Evolutionary conservation across 2,329 filamentous ascomycete species (phyloP).

Genomic region (Aspergillus versicolor): DNA sequence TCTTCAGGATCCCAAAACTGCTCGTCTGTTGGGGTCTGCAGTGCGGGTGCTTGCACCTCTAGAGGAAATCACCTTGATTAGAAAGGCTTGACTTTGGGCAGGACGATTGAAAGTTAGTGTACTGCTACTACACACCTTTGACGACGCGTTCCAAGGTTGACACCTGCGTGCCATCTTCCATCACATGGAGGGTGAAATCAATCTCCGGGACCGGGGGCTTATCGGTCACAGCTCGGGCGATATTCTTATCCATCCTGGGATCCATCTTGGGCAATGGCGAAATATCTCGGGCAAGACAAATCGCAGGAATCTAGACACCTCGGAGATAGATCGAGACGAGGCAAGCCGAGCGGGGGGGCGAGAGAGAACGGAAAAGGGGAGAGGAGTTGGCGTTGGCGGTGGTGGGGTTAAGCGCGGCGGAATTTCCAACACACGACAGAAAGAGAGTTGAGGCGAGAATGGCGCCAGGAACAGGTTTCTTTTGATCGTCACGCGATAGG

Average conservation of each 20-base stretch:
- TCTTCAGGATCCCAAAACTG: constrained; percentile 90
- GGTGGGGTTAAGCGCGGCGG: constrained; percentile 25
- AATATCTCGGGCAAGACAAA: constrained; percentile 11
- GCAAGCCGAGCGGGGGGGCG: constrained; percentile 6
- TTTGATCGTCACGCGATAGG: background rate
- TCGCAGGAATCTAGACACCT: constrained; percentile 15
- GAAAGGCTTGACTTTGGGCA: background rate
- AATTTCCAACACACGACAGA: constrained; percentile 18
- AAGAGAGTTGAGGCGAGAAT: background rate
- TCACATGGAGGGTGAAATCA: constrained; percentile 96
- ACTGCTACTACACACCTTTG: constrained; percentile 69
- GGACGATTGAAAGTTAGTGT: background rate
- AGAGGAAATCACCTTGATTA: constrained; percentile 18
- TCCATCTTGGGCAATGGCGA: constrained; percentile 37
- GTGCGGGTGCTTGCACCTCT: constrained; percentile 98
- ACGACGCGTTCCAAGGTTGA: constrained; percentile 94
- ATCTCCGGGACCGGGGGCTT: constrained; percentile 97
- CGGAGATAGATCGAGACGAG: constrained; percentile 7
- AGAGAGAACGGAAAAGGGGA: constrained; percentile 4
- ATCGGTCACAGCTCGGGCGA: constrained; percentile 88
- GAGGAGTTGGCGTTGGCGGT: constrained; percentile 11
- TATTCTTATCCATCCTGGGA: constrained; percentile 41
- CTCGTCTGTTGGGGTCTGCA: constrained; percentile 86
- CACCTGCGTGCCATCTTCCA: constrained; percentile 96
- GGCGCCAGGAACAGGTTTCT: constrained; percentile 1